Conservation (phyloP, 176 grass and related monocot genomes). For the Bonia amplexicaulis region DNA sequence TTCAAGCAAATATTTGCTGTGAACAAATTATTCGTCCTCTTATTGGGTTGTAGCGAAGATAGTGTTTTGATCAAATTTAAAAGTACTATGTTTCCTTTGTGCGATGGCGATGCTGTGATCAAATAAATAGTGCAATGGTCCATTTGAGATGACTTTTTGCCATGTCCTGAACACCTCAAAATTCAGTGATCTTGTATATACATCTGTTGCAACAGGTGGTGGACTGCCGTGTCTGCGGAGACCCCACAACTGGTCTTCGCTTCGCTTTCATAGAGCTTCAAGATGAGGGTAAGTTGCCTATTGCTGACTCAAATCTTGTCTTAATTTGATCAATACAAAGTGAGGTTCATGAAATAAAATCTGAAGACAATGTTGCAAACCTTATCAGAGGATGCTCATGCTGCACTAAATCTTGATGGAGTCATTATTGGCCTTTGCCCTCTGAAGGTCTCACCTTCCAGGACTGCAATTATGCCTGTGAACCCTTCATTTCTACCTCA, state of each 20-base stretch:
- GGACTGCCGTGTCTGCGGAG: constrained; percentile 52
- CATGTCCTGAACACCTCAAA: background rate
- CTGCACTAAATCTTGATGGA: constrained; percentile 30
- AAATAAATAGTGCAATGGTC: background rate
- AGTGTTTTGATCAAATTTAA: background rate
- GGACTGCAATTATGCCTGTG: constrained; percentile 49
- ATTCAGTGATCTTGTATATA: background rate
- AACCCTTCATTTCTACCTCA: constrained; percentile 49
- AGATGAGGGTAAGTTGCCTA: constrained; percentile 20
- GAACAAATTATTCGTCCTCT: background rate
- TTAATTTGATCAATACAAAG: background rate
- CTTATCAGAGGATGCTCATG: constrained; percentile 32
- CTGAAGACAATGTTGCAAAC: background rate
- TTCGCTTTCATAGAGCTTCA: constrained; percentile 48
- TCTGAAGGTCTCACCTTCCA: constrained; percentile 36
- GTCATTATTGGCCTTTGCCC: constrained; percentile 9
- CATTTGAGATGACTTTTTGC: background rate
- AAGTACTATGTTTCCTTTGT: background rate
- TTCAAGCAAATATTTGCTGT: background rate
- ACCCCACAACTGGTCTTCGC: constrained; percentile 26
- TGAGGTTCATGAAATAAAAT: background rate
- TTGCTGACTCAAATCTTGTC: background rate
- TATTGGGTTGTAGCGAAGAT: background rate
- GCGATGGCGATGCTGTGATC: background rate
- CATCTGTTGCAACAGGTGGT: constrained; percentile 32